These are phyloP conservation scores for Acer negundo DNA, from an alignment of 345 rosid genomes.

Conservation along the genomic window DNA sequence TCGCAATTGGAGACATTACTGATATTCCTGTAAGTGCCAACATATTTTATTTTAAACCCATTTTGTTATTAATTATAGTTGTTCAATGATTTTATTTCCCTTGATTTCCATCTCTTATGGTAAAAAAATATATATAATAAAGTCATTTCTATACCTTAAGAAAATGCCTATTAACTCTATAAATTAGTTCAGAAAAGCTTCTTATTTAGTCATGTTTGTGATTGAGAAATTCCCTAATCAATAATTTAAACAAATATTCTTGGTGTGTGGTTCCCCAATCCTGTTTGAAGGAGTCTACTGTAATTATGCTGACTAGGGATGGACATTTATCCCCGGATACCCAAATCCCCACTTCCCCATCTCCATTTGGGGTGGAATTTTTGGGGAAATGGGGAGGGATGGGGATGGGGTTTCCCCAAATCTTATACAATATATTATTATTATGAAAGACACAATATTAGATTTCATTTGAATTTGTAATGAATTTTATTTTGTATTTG, in stretches of 20 bases:
- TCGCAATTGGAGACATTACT: constrained; percentile 81
- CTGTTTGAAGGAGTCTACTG: neutral
- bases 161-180: neutral
- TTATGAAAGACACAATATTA: no score
- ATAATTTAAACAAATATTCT: no score
- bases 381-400: no score
- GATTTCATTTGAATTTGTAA: no score
- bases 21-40: constrained; percentile 55
- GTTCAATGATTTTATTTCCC: neutral
- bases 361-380: no score
- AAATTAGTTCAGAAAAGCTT: neutral
- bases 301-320: neutral
- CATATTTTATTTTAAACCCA: neutral
- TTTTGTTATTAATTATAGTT: neutral
- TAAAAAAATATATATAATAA: neutral
- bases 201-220: neutral
- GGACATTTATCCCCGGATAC: no score
- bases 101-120: neutral
- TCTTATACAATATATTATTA: no score
- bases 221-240: neutral
- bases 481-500: no score
- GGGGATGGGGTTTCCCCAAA: no score
- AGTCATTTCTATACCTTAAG: neutral
- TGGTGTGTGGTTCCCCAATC: neutral
- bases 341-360: no score